These are phyloP conservation scores for Wickerhamiella sorbophila DNA, from an alignment of 805 yeast species.

Conservation along the genomic window DNA sequence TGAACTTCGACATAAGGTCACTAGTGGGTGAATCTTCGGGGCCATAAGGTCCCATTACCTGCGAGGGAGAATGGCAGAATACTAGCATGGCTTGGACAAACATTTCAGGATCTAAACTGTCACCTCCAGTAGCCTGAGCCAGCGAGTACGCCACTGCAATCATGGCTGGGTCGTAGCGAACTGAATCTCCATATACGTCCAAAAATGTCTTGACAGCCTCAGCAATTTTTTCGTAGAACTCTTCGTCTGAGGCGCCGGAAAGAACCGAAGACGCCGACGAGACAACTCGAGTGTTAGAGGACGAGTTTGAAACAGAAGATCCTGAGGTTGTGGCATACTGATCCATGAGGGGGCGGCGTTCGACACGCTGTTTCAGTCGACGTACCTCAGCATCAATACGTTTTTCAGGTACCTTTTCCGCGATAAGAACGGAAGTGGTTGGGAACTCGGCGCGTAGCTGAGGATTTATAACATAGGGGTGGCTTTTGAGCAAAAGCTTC, in stretches of 20 bases:
- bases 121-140: slow-evolving; percentile 70
- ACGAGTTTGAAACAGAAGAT: background rate
- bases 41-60: slow-evolving; percentile 21
- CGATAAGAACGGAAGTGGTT: slow-evolving; percentile 6
- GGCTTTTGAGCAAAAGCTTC: slow-evolving; percentile 70
- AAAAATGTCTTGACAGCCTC: slow-evolving; percentile 49
- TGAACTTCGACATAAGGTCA: slow-evolving; percentile 53
- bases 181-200: slow-evolving; percentile 61
- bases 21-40: slow-evolving; percentile 33
- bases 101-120: slow-evolving; percentile 39
- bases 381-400: slow-evolving; percentile 24
- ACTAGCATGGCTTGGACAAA: slow-evolving; percentile 68
- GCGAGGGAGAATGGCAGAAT: slow-evolving; percentile 43
- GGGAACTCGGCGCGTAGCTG: slow-evolving; percentile 46
- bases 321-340: slow-evolving; percentile 2
- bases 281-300: background rate
- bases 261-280: background rate
- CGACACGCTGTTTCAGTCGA: slow-evolving; percentile 8
- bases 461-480: slow-evolving; percentile 73
- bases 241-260: slow-evolving; percentile 1
- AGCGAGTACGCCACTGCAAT: slow-evolving; percentile 80
- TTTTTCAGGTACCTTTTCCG: slow-evolving; percentile 17
- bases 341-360: background rate
- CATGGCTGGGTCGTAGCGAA: slow-evolving; percentile 67
- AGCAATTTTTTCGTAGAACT: slow-evolving; percentile 6